Percentiles rank a stretch among this genome's conserved stretches.
Conservation (phyloP, 352 stramenopile species). For the Phytophthora fragariae region DNA sequence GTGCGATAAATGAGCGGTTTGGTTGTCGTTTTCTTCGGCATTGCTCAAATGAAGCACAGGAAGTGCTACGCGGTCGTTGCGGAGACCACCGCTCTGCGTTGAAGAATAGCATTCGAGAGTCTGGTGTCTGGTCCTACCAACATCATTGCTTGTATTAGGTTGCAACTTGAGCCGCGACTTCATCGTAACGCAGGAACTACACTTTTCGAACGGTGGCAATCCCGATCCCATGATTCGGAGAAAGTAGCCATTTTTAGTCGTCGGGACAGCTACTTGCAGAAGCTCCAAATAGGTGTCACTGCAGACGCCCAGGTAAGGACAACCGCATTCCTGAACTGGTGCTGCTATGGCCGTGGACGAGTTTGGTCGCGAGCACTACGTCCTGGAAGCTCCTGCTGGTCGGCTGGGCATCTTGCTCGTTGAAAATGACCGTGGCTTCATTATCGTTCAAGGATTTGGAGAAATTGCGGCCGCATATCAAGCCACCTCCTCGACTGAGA, state of each 20-base stretch:
- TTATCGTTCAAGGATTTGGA: slow-evolving; percentile 60
- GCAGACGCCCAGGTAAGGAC: neutral
- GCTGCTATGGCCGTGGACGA: slow-evolving; percentile 8
- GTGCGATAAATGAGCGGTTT: slow-evolving; percentile 18
- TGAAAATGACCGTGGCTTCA: slow-evolving; percentile 53
- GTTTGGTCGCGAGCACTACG: slow-evolving; percentile 36
- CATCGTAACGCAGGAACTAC: neutral
- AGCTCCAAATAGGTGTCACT: slow-evolving; percentile 1
- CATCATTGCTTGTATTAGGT: neutral
- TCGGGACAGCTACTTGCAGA: neutral
- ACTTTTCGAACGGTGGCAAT: neutral
- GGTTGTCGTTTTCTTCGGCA: slow-evolving; percentile 13
- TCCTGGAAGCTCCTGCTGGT: slow-evolving; percentile 53
- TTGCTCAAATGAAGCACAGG: slow-evolving; percentile 1
- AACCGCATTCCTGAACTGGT: neutral
- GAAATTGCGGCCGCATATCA: slow-evolving; percentile 28
- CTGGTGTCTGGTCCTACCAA: neutral
- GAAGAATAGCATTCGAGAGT: neutral
- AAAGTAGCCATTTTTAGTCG: slow-evolving; percentile 15
- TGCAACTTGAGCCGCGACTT: neutral
- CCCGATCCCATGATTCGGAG: neutral
- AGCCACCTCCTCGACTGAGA: slow-evolving; percentile 40
- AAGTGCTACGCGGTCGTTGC: neutral
- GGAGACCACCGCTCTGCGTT: too few relatives aligned
- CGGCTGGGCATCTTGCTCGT: slow-evolving; percentile 63